These are phyloP conservation scores for Triadica sebifera DNA, from an alignment of 345 rosid species.

Conservation along the genomic window DNA sequence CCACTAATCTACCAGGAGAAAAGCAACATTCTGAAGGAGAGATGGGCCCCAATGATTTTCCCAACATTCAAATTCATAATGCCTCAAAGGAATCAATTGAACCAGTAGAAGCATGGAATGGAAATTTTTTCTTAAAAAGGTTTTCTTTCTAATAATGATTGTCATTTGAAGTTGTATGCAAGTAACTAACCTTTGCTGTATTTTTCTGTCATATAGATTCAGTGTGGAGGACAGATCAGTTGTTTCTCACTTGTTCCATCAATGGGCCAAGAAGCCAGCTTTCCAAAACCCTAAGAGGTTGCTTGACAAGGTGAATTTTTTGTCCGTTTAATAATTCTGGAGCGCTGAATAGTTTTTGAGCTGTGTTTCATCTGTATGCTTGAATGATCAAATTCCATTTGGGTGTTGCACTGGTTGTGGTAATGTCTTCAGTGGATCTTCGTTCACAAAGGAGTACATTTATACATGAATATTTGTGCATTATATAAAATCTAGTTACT, in stretches of 20 bases:
- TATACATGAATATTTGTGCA: background rate
- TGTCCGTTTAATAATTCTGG: slow-evolving; percentile 1
- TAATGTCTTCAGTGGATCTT: background rate
- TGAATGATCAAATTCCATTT: background rate
- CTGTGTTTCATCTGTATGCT: background rate
- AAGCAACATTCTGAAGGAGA: slow-evolving; percentile 32
- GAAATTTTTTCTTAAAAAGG: slow-evolving; percentile 75
- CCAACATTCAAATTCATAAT: slow-evolving; percentile 29
- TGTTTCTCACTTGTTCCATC: slow-evolving; percentile 85
- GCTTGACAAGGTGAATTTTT: slow-evolving; percentile 63
- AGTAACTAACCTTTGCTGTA: background rate
- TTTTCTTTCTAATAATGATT: slow-evolving; percentile 27
- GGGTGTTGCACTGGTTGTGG: background rate
- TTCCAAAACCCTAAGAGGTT: slow-evolving; percentile 84
- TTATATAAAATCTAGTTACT: background rate
- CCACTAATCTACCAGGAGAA: slow-evolving; percentile 27
- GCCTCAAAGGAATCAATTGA: slow-evolving; percentile 43
- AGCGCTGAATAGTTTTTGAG: background rate
- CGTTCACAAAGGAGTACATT: background rate
- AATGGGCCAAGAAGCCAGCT: slow-evolving; percentile 92
- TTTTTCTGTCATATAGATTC: slow-evolving; percentile 47
- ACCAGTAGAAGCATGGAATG: slow-evolving; percentile 38
- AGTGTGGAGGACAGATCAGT: slow-evolving; percentile 69
- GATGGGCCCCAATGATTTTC: slow-evolving; percentile 24
- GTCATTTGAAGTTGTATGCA: slow-evolving; percentile 11